Evolutionary conservation across 2,329 filamentous ascomycete species (phyloP), one percentile per base, ranked within the genome.

Genomic region (Fusarium chaquense): DNA sequence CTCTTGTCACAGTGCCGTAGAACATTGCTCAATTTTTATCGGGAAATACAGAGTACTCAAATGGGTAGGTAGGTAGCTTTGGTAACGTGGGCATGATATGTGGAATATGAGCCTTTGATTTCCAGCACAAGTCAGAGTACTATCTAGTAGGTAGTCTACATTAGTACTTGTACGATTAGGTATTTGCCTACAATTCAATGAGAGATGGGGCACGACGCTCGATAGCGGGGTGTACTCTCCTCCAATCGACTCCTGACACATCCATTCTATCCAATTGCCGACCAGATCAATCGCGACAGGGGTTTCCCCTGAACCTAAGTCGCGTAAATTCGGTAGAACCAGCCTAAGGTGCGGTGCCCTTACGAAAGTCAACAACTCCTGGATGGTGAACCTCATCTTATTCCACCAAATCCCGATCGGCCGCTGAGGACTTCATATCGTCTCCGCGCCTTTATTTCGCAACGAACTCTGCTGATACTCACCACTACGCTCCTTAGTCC

Each of bases 211-310:
- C 49, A 38, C 18, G 24, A 28, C 40, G 24, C 26, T 38, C 24
- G 24, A 46, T 62, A 40, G 36, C n/a, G 33, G 46, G 36, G 33
- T 8, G 20, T 26, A 51, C 26, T 49, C 22, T 47, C 46, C 45
- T 33, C 46, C 46, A 44, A 59, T 56, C 8, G 40, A 43, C 74
- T 74, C 72, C 68, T 76, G 75, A 78, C 77, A 78, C 74, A 77
- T 76, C 32, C 32, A 49, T 61, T 66, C 47, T 28, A 44, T 22
- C 62, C 62, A 65, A 65, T 65, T 65, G 55, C 26, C 47, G 22
- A 36, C 43, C 61, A 62, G 56, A 52, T n/a, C 55, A 57, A 65
- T 76, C 75, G 76, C 76, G 75, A 79, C 76, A 77, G 68, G 77
- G 69, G 72, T 60, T 69, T 62, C 61, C 68, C 69, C 73, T 71